Base-by-base conservation (phyloP, 768 basidiomycete genomes). In the Termitomyces titanicus region DNA sequence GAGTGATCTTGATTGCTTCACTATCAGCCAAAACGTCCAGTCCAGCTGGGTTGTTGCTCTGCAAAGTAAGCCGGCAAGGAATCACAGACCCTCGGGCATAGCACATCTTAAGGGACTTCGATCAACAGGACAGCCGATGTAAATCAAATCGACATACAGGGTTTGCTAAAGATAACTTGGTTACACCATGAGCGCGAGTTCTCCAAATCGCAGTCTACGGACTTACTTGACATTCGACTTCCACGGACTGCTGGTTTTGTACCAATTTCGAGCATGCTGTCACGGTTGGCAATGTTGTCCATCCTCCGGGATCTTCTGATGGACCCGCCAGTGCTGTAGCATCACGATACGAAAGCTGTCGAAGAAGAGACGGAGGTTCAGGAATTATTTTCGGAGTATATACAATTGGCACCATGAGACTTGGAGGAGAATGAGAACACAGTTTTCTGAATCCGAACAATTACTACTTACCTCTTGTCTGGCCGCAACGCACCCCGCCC, bases 51-150 rank as follows among this genome's bases (percentile, higher is more conserved):
- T 74, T 66, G 2, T 54, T 52, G 56, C 70, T 66, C 24, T 64
- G 58, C 24, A 76, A 56, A 18, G 62, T 57, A 4, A 76, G 43
- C 42, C 67, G 62, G 47, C 69, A 71, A 10, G 76, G 74, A 22
- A 78, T 69, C n/a, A 71, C 62, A 2, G 73, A 65, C 9, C 75
- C 76, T 34, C 75, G 68, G 8, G 73, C 70, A 51, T 74, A 78
- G 20, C 62, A 66, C 42, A 70, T 62, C 74, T 72, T 20, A 9
- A 22, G 20, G 43, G 6, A 34, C 18, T 33, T 20, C 4, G 15
- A 6, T 53, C 38, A 22, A 40, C 5, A 22, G 15, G 8, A 34
- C n/a, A 35, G 27, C 13, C 33, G 39, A 24, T 24, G 15, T 27
- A 31, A 18, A 40, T 35, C 53, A 39, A 37, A n/a, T 24, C 17